A percentile compares a stretch with the other conserved stretches of the same genome.
Conservation (phyloP, 2,329 filamentous ascomycete genomes). For the Penicillium capsulatum region DNA sequence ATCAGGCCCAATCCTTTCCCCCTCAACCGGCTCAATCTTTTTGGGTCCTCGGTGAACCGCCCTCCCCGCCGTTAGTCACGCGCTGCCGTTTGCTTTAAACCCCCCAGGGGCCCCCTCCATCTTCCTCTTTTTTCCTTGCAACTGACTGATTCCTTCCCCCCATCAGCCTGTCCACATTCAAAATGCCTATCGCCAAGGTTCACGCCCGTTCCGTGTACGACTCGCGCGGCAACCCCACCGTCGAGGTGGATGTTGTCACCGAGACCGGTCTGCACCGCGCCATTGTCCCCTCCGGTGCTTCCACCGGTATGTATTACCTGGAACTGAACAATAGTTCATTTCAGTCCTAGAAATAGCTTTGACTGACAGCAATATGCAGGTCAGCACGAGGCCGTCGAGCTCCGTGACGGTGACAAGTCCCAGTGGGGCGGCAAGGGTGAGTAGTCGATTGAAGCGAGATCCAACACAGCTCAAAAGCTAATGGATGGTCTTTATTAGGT, state of each 20-base stretch:
- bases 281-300: conserved; percentile 94
- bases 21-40: conserved; percentile 28
- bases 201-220: conserved; percentile 96
- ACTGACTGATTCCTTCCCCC: conserved; percentile 24
- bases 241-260: conserved; percentile 95
- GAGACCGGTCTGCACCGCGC: conserved; percentile 95
- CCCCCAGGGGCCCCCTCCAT: conserved; percentile 11
- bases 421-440: conserved; percentile 80
- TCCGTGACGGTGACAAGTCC: conserved; percentile 82
- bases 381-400: conserved; percentile 85
- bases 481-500: conserved; percentile 29
- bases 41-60: conserved; percentile 41
- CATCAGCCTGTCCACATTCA: conserved; percentile 38
- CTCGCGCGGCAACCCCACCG: conserved; percentile 96
- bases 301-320: conserved; percentile 73
- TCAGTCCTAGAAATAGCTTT: too few species aligned
- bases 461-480: neutral
- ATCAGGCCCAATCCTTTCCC: conserved; percentile 13
- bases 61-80: conserved; percentile 32
- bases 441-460: conserved; percentile 13
- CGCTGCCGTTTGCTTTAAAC: conserved; percentile 20
- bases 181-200: conserved; percentile 86
- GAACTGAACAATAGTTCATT: too few species aligned
- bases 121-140: conserved; percentile 16
- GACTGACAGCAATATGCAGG: too few species aligned